phyloP scores from a whole-genome alignment of 2,329 filamentous ascomycete species.

The Moelleriella libera region DNA sequence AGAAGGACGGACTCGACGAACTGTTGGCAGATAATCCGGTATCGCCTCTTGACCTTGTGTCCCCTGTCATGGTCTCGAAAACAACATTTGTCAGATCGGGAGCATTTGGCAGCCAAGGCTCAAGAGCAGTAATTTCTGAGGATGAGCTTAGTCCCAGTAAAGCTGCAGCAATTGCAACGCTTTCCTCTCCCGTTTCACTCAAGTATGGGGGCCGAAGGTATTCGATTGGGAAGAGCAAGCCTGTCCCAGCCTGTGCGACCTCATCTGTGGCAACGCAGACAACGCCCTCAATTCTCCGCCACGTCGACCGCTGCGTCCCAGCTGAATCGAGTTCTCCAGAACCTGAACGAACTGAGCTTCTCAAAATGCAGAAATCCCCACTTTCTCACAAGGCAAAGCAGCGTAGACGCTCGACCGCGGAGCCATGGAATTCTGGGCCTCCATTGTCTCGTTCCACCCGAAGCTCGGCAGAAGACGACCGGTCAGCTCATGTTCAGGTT shows the following conservation, averaged over 20 bases:
- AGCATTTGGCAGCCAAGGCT: not conserved
- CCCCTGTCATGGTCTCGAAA: slow-evolving; percentile 3
- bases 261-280: slow-evolving; percentile 1
- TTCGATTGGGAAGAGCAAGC: not conserved
- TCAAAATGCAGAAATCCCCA: no score
- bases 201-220: not conserved
- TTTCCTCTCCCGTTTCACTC: slow-evolving; percentile 15
- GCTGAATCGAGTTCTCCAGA: not conserved
- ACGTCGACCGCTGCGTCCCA: not conserved
- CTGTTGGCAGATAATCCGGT: not conserved
- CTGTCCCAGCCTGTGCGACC: not conserved
- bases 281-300: not conserved
- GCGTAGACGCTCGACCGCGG: no score
- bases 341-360: no score
- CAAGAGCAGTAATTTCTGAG: slow-evolving; percentile 2
- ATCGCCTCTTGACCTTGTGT: not conserved
- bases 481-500: no score
- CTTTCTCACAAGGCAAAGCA: no score
- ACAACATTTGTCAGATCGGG: slow-evolving; percentile 5
- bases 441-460: no score
- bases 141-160: slow-evolving; percentile 5
- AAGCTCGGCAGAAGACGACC: no score
- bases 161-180: slow-evolving; percentile 9
- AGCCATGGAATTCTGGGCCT: no score
- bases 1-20: slow-evolving; percentile 7